Percentiles rank a stretch among this genome's conserved stretches.
Conservation (phyloP, 345 rosid species). For the Aquilaria malaccensis region DNA sequence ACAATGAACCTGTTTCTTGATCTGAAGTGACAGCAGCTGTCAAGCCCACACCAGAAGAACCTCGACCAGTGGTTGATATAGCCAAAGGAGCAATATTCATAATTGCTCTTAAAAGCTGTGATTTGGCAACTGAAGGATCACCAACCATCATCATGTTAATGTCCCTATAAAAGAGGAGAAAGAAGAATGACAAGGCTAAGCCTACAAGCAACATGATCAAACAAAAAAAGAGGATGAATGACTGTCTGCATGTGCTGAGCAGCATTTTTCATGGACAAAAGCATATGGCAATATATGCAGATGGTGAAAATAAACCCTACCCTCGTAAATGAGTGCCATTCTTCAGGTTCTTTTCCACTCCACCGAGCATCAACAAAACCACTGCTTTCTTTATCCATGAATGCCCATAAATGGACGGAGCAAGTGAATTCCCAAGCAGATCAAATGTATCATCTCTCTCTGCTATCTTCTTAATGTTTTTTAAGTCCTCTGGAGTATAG, state of each 20-base stretch:
- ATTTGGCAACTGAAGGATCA: slow-evolving; percentile 99
- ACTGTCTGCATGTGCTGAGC: background rate
- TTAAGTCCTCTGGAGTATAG: slow-evolving; percentile 68
- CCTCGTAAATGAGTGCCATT: slow-evolving; percentile 98
- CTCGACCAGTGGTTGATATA: slow-evolving; percentile 98
- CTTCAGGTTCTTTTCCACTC: slow-evolving; percentile 88
- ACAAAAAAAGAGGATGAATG: slow-evolving; percentile 1
- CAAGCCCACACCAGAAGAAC: slow-evolving; percentile 98
- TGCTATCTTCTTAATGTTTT: slow-evolving; percentile 82
- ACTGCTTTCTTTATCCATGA: slow-evolving; percentile 98
- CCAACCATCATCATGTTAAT: slow-evolving; percentile 99
- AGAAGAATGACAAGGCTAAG: background rate
- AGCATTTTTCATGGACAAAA: slow-evolving; percentile 1
- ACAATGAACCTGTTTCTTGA: slow-evolving; percentile 82
- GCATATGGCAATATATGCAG: background rate
- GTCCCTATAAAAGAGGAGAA: slow-evolving; percentile 44
- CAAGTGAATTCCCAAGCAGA: slow-evolving; percentile 81
- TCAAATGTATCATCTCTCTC: slow-evolving; percentile 85
- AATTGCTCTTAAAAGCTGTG: slow-evolving; percentile 95
- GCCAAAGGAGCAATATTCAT: slow-evolving; percentile 99
- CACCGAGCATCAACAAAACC: slow-evolving; percentile 84
- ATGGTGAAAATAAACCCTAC: slow-evolving; percentile 32
- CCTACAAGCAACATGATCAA: background rate
- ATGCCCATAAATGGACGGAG: slow-evolving; percentile 96
- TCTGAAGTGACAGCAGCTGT: slow-evolving; percentile 99